Base-by-base conservation (phyloP, 495 filamentous ascomycete species). In the Chaetomium cochliodes region DNA sequence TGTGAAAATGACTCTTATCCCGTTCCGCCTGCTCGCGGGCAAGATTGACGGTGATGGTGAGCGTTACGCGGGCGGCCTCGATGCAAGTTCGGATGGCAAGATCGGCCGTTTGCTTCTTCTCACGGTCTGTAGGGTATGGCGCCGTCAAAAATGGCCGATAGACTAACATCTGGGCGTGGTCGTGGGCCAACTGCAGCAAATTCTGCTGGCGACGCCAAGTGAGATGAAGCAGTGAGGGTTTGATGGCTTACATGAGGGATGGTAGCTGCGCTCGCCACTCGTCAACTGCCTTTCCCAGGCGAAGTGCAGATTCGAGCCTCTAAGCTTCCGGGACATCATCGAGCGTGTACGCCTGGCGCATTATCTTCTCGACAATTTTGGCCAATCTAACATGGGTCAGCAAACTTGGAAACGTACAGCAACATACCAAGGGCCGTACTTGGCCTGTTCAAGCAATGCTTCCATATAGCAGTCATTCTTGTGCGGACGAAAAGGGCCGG, bases 141-240 rank as follows among this genome's bases (percentile, higher is more conserved):
- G 53, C 22, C 85, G 79, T 50, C 47, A 50, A 12, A 13, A 50
- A 50, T 18, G 20, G 47, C 22, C 47, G 47, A n/a, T 77, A 82
- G 11, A 81, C 73, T 39, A 86, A 79, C 41, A 87, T 86, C 59
- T 80, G 76, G 5, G 82, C 81, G 62, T 86, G 83, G 6, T 74
- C 76, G 63, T 83, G 80, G 15, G 84, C 79, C 23, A 87, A 71
- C 56, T 77, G 77, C 15, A 87, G 72, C n/a, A 85, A 78, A 46
- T 78, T 79, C 33, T 78, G 80, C 69, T 87, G 85, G 20, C 83
- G 72, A 28, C 80, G 80, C 37, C 84, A 81, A n/a, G 82, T 73
- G 26, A 77, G 78, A 25, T 84, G 81, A 13, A 86, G 70, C 52
- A 78, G 46, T 1, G 67, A 67, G 8, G 80, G 7, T 76, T 79